Evolutionary conservation across 2,329 filamentous ascomycete genomes (phyloP), one percentile per base, ranked within the genome.

Genomic region (Cercospora zeina): DNA sequence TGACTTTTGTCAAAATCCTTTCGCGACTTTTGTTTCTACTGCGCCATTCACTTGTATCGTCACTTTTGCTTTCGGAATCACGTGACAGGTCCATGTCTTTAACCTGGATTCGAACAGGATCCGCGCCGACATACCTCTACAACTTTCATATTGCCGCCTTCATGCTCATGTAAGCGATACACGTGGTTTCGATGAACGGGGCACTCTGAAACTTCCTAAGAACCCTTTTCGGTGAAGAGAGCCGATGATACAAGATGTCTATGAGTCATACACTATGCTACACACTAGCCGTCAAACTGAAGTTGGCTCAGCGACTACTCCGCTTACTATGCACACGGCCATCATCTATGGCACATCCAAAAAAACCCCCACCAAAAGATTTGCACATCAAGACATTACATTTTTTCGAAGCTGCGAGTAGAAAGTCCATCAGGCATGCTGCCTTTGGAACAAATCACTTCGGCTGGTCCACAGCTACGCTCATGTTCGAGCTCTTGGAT

Each of bases 401-500:
- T 56, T 37, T 39, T 39, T 31, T 49, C 42, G 31, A 36, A 59
- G 56, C 56, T 53, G 34, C 2, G 39, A 53, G 55, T 36, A 31
- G 27, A 24, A 37, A 42, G 54, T 27, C n/a, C 30, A 19, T 24
- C 37, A 14, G 16, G n/a, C 55, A 36, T 16, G 19, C 19, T 8
- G 33, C 36, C 31, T 10, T 34, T 10, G n/a, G n/a, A 51, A 51
- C 47, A 31, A 19, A 51, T 42, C 45, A 58, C 49, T 34, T 58
- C 53, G 36, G 42, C 24, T 63, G 58, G 10, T 39, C 61, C 27
- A 53, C 36, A 47, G 55, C 63, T 27, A 33, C 21, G 34, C 56
- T 53, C 57, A 54, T 53, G 27, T 62, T 65, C 19, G 65, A 68
- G 55, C 69, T 72, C 36, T 42, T 57, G 10, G 58, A 61, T 16